Evolutionary conservation across 2,329 filamentous ascomycete genomes (phyloP), one percentile per base, ranked within the genome.

Genomic region (Fusarium chaquense): DNA sequence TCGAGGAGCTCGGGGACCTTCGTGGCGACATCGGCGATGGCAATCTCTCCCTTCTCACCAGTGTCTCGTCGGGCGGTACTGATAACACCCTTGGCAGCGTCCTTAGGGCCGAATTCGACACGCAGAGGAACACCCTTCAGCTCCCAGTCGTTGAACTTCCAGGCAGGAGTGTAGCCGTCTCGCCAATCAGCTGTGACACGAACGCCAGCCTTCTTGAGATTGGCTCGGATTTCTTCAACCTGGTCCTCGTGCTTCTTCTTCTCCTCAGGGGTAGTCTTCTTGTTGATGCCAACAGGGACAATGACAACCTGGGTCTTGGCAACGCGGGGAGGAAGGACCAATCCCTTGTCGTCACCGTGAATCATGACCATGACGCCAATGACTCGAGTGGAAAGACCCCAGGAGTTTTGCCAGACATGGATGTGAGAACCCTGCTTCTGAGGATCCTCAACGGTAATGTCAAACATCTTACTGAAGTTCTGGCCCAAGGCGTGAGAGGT

Each of bases 281-380:
- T 94, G 58, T 90, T 98, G 75, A 99, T 90, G 60, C 96, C 97
- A 43, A 98, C 94, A 11, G 97, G 95, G 59, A 99, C 91, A 67
- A 99, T 87, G 72, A 98, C 87, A 45, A 90, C 89, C 81, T 99
- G 96, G 68, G 90, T 86, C 82, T 95, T 93, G 70, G 94, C 91
- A 54, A 98, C 92, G 58, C 94, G 89, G 41, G 96, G 96, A 78
- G 96, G 96, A 54, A 98, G 89, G 67, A 98, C 94, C 20, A 99
- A 87, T 70, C 96, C 96, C 81, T 95, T 95, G 83, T 99, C 92
- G 79, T 99, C 96, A 76, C 94, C 91, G 82, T 99, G 96, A 65
- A 97, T 94, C 90, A 99, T 96, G 76, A 98, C 93, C 95, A 98
- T 98, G 79, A 98, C 94, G 83, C 96, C 97, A 72, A 99, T 97